Percentiles rank a stretch among this genome's conserved stretches.
These are phyloP conservation scores for Teratosphaeria pseudoeucalypti DNA, from an alignment of 2,329 filamentous ascomycete genomes.

Conservation along the genomic window DNA sequence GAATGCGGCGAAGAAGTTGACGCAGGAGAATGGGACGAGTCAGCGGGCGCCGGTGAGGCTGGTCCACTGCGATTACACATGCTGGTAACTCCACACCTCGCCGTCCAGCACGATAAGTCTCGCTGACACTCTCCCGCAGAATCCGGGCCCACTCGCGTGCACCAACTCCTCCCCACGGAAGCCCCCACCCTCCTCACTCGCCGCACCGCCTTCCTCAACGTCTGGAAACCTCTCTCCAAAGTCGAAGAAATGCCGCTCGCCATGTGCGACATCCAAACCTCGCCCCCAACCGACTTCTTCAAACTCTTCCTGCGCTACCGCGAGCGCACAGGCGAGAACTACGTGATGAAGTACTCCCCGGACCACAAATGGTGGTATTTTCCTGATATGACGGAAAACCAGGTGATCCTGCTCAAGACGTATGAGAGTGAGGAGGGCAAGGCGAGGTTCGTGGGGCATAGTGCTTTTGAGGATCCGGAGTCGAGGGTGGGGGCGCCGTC, in stretches of 20 bases:
- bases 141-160: conserved; percentile 33
- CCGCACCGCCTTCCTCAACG: conserved; percentile 41
- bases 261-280: conserved; percentile 31
- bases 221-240: conserved; percentile 39
- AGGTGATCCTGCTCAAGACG: conserved; percentile 32
- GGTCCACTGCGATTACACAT: conserved; percentile 44
- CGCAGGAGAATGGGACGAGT: conserved; percentile 24
- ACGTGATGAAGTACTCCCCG: conserved; percentile 27
- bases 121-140: conserved; percentile 16
- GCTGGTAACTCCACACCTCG: neutral
- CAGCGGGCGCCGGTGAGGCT: conserved; percentile 39
- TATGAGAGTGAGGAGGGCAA: conserved; percentile 26
- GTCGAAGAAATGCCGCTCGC: conserved; percentile 33
- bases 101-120: neutral
- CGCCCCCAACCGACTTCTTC: conserved; percentile 30
- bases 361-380: conserved; percentile 33
- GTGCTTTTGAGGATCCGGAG: conserved; percentile 30
- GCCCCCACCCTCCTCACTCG: conserved; percentile 33
- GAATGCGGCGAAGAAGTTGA: conserved; percentile 25
- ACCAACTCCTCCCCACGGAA: conserved; percentile 35
- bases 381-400: conserved; percentile 27
- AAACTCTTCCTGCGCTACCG: conserved; percentile 31
- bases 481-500: conserved; percentile 21
- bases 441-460: conserved; percentile 30
- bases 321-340: conserved; percentile 32